Percentiles rank a stretch among this genome's conserved stretches.
phyloP scores from a whole-genome alignment of 129 eudicot species.

The Smallanthus sonchifolius region DNA sequence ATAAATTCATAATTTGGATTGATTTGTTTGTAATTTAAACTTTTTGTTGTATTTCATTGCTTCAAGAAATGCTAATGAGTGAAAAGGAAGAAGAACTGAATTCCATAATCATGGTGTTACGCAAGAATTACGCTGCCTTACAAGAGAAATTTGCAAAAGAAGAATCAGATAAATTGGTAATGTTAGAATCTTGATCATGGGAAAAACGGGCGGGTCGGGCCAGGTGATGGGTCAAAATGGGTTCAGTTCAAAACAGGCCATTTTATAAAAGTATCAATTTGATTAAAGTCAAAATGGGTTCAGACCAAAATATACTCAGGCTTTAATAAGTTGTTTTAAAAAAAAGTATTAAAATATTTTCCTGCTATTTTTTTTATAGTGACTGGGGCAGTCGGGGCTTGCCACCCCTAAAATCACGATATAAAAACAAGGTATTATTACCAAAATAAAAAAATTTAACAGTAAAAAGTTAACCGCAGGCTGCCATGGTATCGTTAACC shows the following conservation, averaged over 20 bases:
- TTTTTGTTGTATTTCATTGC: background rate
- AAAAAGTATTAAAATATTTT: no score
- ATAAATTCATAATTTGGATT: background rate
- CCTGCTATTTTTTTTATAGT: no score
- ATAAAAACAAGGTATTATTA: background rate
- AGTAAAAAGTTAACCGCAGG: slow-evolving; percentile 35
- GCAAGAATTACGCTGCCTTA: slow-evolving; percentile 49
- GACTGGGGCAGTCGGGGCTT: no score
- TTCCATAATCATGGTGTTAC: slow-evolving; percentile 66
- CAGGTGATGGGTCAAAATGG: no score
- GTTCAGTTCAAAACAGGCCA: no score
- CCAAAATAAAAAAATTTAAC: background rate
- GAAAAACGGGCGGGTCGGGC: no score
- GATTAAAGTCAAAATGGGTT: no score
- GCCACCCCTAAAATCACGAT: background rate
- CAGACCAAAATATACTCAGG: no score
- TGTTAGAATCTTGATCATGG: slow-evolving; percentile 6
- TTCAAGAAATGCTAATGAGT: slow-evolving; percentile 58
- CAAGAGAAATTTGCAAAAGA: slow-evolving; percentile 69
- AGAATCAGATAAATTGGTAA: slow-evolving; percentile 78
- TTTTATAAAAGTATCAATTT: no score
- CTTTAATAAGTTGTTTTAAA: no score
- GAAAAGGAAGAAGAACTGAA: slow-evolving; percentile 84
- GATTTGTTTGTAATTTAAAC: background rate
- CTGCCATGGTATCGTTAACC: slow-evolving; percentile 59